Base-by-base conservation (phyloP, 805 yeast species). In the Kuraishia molischiana region DNA sequence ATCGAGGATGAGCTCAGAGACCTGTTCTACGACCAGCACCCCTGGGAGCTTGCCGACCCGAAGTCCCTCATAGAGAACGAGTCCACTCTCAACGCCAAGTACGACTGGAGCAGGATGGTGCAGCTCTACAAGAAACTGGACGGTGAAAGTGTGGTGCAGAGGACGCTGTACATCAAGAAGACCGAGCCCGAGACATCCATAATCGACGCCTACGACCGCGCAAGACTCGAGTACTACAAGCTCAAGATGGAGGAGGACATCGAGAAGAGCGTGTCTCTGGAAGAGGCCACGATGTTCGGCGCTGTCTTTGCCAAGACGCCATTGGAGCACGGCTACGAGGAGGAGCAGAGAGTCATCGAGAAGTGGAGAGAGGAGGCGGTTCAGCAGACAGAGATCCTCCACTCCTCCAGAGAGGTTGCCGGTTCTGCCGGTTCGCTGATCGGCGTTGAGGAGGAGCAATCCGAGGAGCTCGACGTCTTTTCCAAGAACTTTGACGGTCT, bases 11-110 rank as follows among this genome's bases (percentile, higher is more conserved):
- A 80, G 49, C 61, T 92, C 48, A 76, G 98, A 63, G 68, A 73
- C 34, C 66, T 83, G 19, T 92, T 92, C 53, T 90, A 80, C 59
- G 77, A 77, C 41, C 96, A 89, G 55, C 98, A 92, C 60, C 98
- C 98, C 5, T 92, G 98, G 98, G 98, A 92, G 61, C 66, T 89
- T 38, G 85, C 97, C 2, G 74, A 95, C 48, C 96, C 97, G 11
- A 85, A 84, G 54, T 69, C 76, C 21, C 61, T 92, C 46, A 69
- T 87, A 34, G 98, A 92, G 58, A 83, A 77, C 50, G 67, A 69
- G 28, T 85, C 83, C 5, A 64, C 69, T 32, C 28, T 41, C 17
- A 85, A 82, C 34, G 41, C 49, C 3, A 51, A 56, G 5, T 66
- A 67, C 41, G 86, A 92, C 57, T 92, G 98, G 97, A 68, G 79